These are phyloP conservation scores for Clarireedia sp. DNA, from an alignment of 2,329 filamentous ascomycete genomes.

Conservation along the genomic window DNA sequence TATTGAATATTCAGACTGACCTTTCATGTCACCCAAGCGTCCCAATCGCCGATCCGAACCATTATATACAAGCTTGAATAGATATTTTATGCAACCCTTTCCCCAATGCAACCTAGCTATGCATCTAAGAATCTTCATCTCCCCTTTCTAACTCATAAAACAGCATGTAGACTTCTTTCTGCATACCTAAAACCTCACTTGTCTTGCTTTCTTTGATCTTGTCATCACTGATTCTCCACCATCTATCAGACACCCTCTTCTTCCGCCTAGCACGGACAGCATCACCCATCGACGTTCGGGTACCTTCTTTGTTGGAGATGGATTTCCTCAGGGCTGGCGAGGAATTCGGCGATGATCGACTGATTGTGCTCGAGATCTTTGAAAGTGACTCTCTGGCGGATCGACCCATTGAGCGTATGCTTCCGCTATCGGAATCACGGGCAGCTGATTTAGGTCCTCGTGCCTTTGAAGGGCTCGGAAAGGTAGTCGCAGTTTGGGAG, in stretches of 20 bases:
- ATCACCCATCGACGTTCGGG: conserved; percentile 10
- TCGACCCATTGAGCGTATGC: conserved; percentile 48
- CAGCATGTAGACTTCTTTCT: conserved; percentile 88
- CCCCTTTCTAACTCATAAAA: conserved; percentile 74
- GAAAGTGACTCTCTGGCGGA: conserved; percentile 49
- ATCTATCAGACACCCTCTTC: conserved; percentile 61
- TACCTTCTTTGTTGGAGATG: neutral
- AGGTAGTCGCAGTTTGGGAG: conserved; percentile 14
- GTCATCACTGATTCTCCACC: conserved; percentile 98
- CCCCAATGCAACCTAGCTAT: neutral
- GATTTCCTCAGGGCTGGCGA: conserved; percentile 10
- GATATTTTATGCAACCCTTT: neutral
- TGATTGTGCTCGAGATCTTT: conserved; percentile 22
- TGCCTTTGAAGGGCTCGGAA: conserved; percentile 13
- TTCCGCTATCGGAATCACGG: conserved; percentile 41
- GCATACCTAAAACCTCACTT: conserved; percentile 82
- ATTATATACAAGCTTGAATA: conserved; percentile 6
- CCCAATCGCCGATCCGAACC: neutral
- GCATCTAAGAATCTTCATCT: conserved; percentile 13
- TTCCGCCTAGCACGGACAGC: conserved; percentile 41
- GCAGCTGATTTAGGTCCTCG: conserved; percentile 20
- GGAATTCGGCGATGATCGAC: conserved; percentile 12
- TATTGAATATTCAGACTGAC: neutral
- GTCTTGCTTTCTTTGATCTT: conserved; percentile 94
- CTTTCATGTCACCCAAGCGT: neutral